Conservation (phyloP, 208 protist genomes). For the Hexamita inflata region DNA sequence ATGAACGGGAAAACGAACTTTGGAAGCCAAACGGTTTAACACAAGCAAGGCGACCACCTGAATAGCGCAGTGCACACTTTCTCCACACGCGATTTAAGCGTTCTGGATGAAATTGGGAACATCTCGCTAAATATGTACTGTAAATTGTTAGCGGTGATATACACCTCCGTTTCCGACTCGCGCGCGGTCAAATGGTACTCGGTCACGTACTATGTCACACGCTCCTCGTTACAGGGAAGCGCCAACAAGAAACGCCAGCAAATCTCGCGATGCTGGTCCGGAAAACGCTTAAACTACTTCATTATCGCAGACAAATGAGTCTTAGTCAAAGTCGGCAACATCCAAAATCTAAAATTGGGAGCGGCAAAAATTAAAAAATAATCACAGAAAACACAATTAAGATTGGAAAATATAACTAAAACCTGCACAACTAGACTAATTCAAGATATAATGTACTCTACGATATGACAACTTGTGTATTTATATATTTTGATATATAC, state of each 20-base stretch:
- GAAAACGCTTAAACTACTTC: too few species aligned
- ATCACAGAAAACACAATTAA: too few species aligned
- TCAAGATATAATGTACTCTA: too few species aligned
- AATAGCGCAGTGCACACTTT: neutral
- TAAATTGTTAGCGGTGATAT: neutral
- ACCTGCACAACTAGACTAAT: too few species aligned
- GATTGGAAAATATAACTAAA: too few species aligned
- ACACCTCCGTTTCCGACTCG: neutral
- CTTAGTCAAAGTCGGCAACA: too few species aligned
- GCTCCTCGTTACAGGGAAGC: neutral
- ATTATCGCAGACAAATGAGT: too few species aligned
- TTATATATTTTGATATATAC: too few species aligned
- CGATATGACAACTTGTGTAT: too few species aligned
- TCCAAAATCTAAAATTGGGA: too few species aligned
- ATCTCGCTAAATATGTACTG: neutral
- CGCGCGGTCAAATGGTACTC: neutral
- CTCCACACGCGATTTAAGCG: neutral
- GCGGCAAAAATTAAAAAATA: too few species aligned
- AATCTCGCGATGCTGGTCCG: neutral
- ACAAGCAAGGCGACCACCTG: neutral
- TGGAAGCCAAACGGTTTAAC: neutral
- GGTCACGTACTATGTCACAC: neutral
- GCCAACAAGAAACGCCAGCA: conserved; percentile 16
- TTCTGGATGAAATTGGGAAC: neutral
- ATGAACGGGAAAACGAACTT: conserved; percentile 24